Base-by-base conservation (phyloP, 768 basidiomycete genomes). In the Tulasnella sp. region DNA sequence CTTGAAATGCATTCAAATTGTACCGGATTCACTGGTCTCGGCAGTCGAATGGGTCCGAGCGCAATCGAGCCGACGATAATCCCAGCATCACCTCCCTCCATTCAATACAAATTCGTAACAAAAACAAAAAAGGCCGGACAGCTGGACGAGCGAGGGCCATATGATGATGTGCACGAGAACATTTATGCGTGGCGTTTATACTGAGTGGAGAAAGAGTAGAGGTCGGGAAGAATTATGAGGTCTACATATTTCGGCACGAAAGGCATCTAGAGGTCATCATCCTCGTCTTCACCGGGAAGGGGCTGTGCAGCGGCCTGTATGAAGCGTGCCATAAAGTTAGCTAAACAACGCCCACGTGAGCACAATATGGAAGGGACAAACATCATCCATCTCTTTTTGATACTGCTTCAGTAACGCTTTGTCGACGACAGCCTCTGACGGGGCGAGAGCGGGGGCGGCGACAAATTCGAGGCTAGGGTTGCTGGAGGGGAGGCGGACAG, bases 241-340 rank as follows among this genome's bases (percentile, higher is more conserved):
- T 67, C 61, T 67, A 67, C 61, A 51, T 23, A 70, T 35, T 7
- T 35, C 70, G 29, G 18, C 70, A 44, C 39, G 46, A 32, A 74
- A n/a, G n/a, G n/a, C 51, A 74, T 74, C 86, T 88, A 92, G 82
- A 93, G 88, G 81, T 95, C n/a, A n/a, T n/a, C n/a, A n/a, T n/a
- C 93, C 78, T 97, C 95, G 73, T 96, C 98, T 85, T 99, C 98
- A 85, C 99, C 98, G 75, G 98, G 98, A 80, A 99, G 93, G 83
- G 98, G 98, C 80, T 96, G 92, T 80, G 88, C 87, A 83, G 93
- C 95, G 79, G 97, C 97, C 91, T 94, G 76, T 18, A 69, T 77
- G 55, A 79, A 76, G 16, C 23, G 80, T 16, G 40, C 42, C n/a
- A 18, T 42, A 75, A 26, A 71, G 76, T 26, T 67, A 70, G 39